Conservation (phyloP, 2,329 filamentous ascomycete genomes). For the Nannizziopsis arthrosporioides region DNA sequence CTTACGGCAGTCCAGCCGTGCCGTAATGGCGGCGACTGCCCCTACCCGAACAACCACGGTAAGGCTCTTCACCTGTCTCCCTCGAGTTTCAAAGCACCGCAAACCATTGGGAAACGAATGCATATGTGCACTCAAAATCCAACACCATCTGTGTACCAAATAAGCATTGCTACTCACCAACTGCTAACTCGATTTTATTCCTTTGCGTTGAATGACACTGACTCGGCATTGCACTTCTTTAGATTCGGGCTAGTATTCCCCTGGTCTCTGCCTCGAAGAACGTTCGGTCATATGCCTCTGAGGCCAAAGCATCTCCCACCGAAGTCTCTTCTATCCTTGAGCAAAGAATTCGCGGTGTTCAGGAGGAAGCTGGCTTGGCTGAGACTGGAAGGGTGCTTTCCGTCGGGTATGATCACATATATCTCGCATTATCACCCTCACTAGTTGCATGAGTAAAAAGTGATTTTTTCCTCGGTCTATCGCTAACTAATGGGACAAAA, state of each 20-base stretch:
- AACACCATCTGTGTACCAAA: conserved; percentile 12
- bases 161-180: conserved; percentile 12
- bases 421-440: neutral
- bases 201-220: conserved; percentile 14
- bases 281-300: conserved; percentile 77
- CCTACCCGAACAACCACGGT: conserved; percentile 85
- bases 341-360: conserved; percentile 96
- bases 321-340: conserved; percentile 99
- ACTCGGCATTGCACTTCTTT: conserved; percentile 16
- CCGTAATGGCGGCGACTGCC: conserved; percentile 86
- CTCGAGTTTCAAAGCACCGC: conserved; percentile 24
- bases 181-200: conserved; percentile 13
- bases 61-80: conserved; percentile 47
- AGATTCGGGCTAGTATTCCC: conserved; percentile 79
- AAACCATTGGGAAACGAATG: conserved; percentile 27
- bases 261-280: conserved; percentile 59
- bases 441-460: neutral
- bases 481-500: conserved; percentile 31
- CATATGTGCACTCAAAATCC: conserved; percentile 19
- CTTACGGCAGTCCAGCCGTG: conserved; percentile 91
- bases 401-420: conserved; percentile 59
- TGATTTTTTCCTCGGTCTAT: neutral
- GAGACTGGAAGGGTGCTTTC: conserved; percentile 98
- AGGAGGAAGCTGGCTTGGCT: conserved; percentile 90
- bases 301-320: conserved; percentile 89